Base-by-base conservation (phyloP, 352 stramenopile species). In the Phytophthora litchii region DNA sequence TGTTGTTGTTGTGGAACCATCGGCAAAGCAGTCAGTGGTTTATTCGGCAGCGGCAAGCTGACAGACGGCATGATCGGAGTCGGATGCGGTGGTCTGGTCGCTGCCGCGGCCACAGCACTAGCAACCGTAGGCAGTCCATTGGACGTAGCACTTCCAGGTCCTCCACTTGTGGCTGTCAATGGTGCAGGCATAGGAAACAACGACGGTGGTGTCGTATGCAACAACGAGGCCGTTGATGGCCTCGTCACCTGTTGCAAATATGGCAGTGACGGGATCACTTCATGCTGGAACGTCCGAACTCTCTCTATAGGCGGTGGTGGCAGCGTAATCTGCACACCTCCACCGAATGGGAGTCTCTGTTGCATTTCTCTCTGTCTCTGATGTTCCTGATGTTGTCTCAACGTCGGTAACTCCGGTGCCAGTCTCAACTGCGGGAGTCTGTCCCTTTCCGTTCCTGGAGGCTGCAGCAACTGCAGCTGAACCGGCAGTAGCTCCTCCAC, bases 181-280 rank as follows among this genome's bases (percentile, higher is more conserved):
- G 67, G 48, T 2, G 54, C 75, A 34, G 74, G 42, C 13, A 81
- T 70, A 14, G 64, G 19, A 17, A 76, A 64, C 11, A 73, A 32
- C 17, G 63, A 36, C 13, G 76, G 52, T 16, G 72, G 72, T 2
- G 63, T 60, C 2, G 67, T 16, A 23, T 74, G 76, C 21, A 90
- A 51, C 13, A 86, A 50, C 1, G 77, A 74, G 16, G 80, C 70
- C 16, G 82, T 70, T 13, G 71, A 57, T 9, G 83, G 76, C 3
- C 86, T 72, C 52, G 83, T 63, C 32, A 85, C 64, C 48, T 84
- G 67, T 23, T 75, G 74, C 14, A 87, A 60, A 56, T 87, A 75
- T 51, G 78, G 75, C 21, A 87, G 55, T 42, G 67, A 73, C n/a
- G 61, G 61, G 2, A 76, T 72, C 4, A 69, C 55, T 17, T 86